Percentiles rank a stretch among this genome's conserved stretches.
Evolutionary conservation across 116 monocot species (phyloP).

Genomic region (Dioscorea cayenensis): DNA sequence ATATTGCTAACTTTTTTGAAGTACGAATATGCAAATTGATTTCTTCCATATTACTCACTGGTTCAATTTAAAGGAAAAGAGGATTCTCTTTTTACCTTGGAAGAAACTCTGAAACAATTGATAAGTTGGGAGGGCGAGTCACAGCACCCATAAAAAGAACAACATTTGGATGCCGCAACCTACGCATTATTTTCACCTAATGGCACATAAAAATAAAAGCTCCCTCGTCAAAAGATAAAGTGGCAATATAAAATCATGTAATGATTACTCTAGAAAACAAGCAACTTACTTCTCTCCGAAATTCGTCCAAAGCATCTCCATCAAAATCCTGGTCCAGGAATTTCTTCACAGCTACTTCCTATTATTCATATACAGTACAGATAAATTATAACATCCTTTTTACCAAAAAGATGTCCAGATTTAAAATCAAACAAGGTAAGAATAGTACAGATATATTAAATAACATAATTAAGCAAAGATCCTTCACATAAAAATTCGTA

Average conservation of each 20-base stretch:
- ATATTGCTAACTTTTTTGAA: neutral
- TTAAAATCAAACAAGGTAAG: no score
- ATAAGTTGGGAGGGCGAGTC: slow-evolving; percentile 93
- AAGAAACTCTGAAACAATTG: slow-evolving; percentile 96
- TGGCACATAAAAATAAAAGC: neutral
- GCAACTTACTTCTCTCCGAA: slow-evolving; percentile 79
- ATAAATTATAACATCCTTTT: neutral
- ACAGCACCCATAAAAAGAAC: slow-evolving; percentile 99
- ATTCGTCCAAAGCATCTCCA: slow-evolving; percentile 97
- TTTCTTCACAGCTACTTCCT: slow-evolving; percentile 99
- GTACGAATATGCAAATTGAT: neutral
- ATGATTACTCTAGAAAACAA: neutral
- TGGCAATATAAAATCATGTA: neutral
- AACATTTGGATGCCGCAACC: slow-evolving; percentile 98
- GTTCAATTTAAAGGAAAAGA: neutral
- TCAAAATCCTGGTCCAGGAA: slow-evolving; percentile 98
- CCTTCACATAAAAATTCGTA: no score
- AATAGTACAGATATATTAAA: no score
- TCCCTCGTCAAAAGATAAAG: neutral
- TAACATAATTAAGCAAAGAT: no score
- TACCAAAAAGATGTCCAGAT: no score
- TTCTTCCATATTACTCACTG: neutral
- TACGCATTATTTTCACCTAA: slow-evolving; percentile 98
- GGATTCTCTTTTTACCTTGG: slow-evolving; percentile 52
- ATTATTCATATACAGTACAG: slow-evolving; percentile 1